Conservation (phyloP, 768 basidiomycete species). For the Collybiopsis confluens region DNA sequence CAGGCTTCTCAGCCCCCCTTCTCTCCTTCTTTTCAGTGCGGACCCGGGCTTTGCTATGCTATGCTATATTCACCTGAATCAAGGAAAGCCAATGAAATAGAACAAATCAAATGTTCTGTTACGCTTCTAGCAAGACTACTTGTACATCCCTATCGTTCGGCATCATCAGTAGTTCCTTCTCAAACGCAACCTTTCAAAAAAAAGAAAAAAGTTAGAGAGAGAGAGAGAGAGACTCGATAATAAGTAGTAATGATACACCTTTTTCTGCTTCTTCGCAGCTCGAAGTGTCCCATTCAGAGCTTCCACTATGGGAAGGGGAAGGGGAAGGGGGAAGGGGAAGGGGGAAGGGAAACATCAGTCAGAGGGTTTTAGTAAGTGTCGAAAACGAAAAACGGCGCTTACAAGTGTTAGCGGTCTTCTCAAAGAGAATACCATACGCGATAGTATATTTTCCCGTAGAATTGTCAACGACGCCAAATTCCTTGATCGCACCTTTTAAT, state of each 20-base stretch:
- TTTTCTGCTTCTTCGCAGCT: slow-evolving; percentile 42
- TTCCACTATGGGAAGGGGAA: slow-evolving; percentile 29
- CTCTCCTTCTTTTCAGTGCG: too few species aligned
- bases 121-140: slow-evolving; percentile 32
- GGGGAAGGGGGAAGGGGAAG: neutral
- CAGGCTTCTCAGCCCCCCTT: too few species aligned
- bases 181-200: slow-evolving; percentile 34
- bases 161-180: slow-evolving; percentile 46
- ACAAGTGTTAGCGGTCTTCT: slow-evolving; percentile 45
- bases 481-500: slow-evolving; percentile 35
- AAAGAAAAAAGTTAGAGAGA: neutral
- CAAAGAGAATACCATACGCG: slow-evolving; percentile 40
- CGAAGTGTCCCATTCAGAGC: slow-evolving; percentile 46
- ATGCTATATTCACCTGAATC: too few species aligned
- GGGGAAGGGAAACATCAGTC: too few species aligned
- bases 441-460: slow-evolving; percentile 33
- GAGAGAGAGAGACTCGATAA: neutral
- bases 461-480: slow-evolving; percentile 33
- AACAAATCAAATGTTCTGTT: too few species aligned
- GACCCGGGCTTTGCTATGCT: too few species aligned
- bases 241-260: slow-evolving; percentile 25
- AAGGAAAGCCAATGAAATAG: too few species aligned
- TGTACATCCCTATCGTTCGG: slow-evolving; percentile 45
- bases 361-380: neutral
- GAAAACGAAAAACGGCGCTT: slow-evolving; percentile 12